phyloP scores from a whole-genome alignment of 768 basidiomycete genomes.

The Russula vinacea region DNA sequence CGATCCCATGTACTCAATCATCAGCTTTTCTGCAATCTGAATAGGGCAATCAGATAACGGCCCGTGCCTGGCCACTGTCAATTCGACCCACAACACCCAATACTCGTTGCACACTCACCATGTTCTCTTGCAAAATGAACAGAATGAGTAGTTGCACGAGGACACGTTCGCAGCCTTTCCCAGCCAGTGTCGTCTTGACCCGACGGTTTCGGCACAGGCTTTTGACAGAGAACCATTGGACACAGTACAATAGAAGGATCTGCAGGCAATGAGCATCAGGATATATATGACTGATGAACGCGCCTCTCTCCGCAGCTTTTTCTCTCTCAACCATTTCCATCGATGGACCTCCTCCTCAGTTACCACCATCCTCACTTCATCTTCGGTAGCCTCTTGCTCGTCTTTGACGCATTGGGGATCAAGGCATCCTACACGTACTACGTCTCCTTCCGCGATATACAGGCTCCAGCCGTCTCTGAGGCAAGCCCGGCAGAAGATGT shows the following conservation, averaged over 20 bases:
- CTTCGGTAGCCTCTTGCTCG: constrained; percentile 56
- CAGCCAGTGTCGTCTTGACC: constrained; percentile 60
- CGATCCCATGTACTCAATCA: constrained; percentile 62
- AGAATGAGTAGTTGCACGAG: constrained; percentile 74
- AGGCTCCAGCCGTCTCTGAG: constrained; percentile 78
- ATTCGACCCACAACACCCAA: not conserved
- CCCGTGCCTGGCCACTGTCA: constrained; percentile 62
- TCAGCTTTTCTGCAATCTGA: constrained; percentile 59
- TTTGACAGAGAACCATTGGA: constrained; percentile 76
- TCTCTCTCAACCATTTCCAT: constrained; percentile 77
- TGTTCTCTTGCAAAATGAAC: constrained; percentile 74
- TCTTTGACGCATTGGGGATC: constrained; percentile 75
- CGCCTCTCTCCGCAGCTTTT: constrained; percentile 72
- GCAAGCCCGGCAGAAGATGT: constrained; percentile 83
- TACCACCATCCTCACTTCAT: constrained; percentile 70
- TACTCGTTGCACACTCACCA: constrained; percentile 50
- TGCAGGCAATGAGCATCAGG: constrained; percentile 31
- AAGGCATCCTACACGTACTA: constrained; percentile 75
- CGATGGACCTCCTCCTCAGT: constrained; percentile 60
- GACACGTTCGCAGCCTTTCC: constrained; percentile 70
- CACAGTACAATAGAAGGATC: constrained; percentile 81
- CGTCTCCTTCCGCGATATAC: constrained; percentile 75
- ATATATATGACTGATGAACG: constrained; percentile 8
- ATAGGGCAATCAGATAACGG: constrained; percentile 68
- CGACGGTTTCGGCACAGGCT: constrained; percentile 62